Base-by-base conservation (phyloP, 192 early-diverging fungal genomes). In the Mortierella claussenii region DNA sequence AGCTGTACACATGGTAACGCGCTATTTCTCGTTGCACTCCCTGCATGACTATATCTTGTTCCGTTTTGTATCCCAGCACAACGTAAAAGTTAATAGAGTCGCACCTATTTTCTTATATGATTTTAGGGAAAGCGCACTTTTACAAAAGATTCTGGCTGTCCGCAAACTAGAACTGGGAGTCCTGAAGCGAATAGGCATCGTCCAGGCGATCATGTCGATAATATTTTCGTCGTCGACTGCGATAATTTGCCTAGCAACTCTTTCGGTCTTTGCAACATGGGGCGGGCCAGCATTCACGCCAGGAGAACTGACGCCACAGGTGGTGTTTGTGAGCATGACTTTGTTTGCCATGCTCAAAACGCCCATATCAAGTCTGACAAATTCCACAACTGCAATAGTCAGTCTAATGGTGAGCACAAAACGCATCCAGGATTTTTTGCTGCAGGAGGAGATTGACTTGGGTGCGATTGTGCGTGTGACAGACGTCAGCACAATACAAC, bases 311-410 rank as follows among this genome's bases (percentile, higher is more conserved):
- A 74, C 70, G 32, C 70, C 62, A 17, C 70, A 74, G 27, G 79
- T 83, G 9, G 92, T 90, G 0, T 93, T 92, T 66, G 87, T 89
- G 0, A 79, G 79, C 36, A 69, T 92, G 44, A 82, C 87, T 1
- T 69, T 94, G 7, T 91, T 91, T 69, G 84, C 87, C 18, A 83
- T 81, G 61, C 62, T 93, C 6, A 80, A 83, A 23, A 70, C 79
- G 17, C 90, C 88, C 10, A 75, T 89, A 11, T 44, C 64, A 4
- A 66, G 63, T 26, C 78, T 90, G 34, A 87, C 91, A 7, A 87
- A 90, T 42, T 86, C 86, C 23, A 81, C 89, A 31, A 80, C 87
- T 43, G 55, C 84, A 3, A 80, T 83, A 30, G 79, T 84, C 46
- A 79, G 84, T 47, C 74, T 86, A 3, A 74, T 81, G 23, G 87